Base-by-base conservation (phyloP, 129 eudicot genomes). In the Logfia minima region DNA sequence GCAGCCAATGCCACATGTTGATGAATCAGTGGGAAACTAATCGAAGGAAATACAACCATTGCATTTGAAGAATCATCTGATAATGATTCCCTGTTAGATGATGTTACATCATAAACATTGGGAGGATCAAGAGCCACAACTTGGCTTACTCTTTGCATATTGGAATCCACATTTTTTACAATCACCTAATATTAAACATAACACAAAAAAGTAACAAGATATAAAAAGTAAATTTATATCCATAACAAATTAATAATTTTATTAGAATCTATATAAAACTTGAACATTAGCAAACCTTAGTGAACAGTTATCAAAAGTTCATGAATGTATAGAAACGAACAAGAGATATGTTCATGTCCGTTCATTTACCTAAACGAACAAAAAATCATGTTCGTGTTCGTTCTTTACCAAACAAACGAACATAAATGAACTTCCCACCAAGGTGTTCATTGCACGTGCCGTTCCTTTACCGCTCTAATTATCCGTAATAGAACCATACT, bases 61-160 rank as follows among this genome's bases (percentile, higher is more conserved):
- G 69, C 84, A 66, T 70, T 66, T 17, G 85, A 53, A 74, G 86
- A 82, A 61, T 61, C 64, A 16, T 64, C 7, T 18, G 75, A 37
- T 8, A 52, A 52, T 3, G 71, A 41, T 81, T 68, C 81, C 41
- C 59, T 51, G 66, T 80, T 71, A 7, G 81, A 35, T 26, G 84
- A 55, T 56, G 75, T 72, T n/a, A 45, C 75, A 16, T 77, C 89
- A 53, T 67, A 74, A 23, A 41, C 26, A 24, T 32, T 22, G 0
- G 97, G 98, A 75, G 96, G 92, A 84, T 93, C 97, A 56, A 93
- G 85, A 79, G 78, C 98, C 73, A 91, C 86, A 69, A 81, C 97
- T 83, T 93, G 97, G 48, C 90, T 88, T 55, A 91, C 66, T 79
- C 90, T 90, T 71, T 64, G 81, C 35, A 82, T 83, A 73, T 80